A percentile compares a stretch with the other conserved stretches of the same genome.
Conservation (phyloP, 2,329 filamentous ascomycete species). For the Pseudogymnoascus sp. region DNA sequence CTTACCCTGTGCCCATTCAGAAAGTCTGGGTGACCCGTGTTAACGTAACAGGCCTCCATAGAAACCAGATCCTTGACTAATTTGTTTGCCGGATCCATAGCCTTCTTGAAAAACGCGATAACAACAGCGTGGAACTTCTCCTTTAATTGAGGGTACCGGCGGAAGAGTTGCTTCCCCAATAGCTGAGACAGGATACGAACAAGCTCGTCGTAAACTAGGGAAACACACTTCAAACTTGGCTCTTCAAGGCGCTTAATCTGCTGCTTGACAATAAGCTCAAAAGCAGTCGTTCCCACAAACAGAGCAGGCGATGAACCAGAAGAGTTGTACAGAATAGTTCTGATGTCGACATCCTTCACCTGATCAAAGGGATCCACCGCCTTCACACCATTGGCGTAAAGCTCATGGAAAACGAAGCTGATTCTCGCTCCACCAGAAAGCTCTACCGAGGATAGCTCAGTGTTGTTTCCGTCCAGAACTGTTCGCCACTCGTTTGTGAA, state of each 20-base stretch:
- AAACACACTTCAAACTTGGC: constrained; percentile 94
- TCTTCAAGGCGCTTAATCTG: constrained; percentile 96
- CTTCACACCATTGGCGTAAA: constrained; percentile 96
- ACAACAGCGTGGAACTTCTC: constrained; percentile 94
- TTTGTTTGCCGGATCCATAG: constrained; percentile 97
- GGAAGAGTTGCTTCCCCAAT: constrained; percentile 79
- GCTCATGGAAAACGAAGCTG: constrained; percentile 97
- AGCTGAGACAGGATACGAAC: constrained; percentile 91
- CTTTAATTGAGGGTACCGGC: constrained; percentile 87
- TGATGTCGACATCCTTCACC: constrained; percentile 95
- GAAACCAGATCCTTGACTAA: constrained; percentile 83
- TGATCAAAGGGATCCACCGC: constrained; percentile 95
- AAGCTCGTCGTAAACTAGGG: constrained; percentile 92
- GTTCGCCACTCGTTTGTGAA: constrained; percentile 97
- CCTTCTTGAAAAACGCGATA: constrained; percentile 93
- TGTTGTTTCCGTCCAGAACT: constrained; percentile 92
- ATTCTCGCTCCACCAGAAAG: constrained; percentile 96
- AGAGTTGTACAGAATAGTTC: constrained; percentile 96
- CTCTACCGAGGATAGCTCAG: constrained; percentile 87
- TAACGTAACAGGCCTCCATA: constrained; percentile 97
- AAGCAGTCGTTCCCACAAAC: constrained; percentile 96
- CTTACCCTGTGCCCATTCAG: constrained; percentile 82
- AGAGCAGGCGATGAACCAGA: constrained; percentile 95
- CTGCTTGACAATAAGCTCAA: constrained; percentile 96
- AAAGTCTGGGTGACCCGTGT: constrained; percentile 97